Percentiles rank a stretch among this genome's conserved stretches.
Conservation (phyloP, 257 asterid genomes). For the Solanum tarijense region DNA sequence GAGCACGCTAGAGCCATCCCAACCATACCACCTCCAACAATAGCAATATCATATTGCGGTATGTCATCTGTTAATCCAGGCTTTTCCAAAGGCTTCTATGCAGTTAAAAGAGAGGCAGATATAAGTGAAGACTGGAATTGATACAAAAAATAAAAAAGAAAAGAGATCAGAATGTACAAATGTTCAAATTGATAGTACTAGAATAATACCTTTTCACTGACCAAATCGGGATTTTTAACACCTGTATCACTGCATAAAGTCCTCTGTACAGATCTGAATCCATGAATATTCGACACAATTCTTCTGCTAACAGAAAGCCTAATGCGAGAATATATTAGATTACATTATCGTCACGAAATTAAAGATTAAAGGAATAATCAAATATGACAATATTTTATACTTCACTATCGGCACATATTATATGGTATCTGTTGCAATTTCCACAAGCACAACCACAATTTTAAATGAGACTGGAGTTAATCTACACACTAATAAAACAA, state of each 20-base stretch:
- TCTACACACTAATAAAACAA: not conserved
- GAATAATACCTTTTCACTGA: conserved; percentile 11
- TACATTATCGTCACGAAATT: not conserved
- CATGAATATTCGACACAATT: conserved; percentile 13
- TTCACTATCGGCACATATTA: not conserved
- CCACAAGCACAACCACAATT: not conserved
- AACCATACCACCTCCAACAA: conserved; percentile 99
- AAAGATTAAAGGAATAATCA: not conserved
- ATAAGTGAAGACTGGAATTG: not conserved
- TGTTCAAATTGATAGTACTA: not conserved
- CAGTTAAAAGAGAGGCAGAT: not conserved
- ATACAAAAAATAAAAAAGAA: not conserved
- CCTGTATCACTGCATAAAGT: conserved; percentile 36
- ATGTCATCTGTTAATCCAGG: conserved; percentile 11
- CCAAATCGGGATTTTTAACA: conserved; percentile 23
- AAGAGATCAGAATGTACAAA: not conserved
- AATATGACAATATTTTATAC: not conserved
- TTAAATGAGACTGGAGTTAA: not conserved
- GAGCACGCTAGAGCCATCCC: conserved; percentile 96
- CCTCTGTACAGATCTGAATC: conserved; percentile 33
- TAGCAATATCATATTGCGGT: conserved; percentile 78
- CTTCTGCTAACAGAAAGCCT: conserved; percentile 40
- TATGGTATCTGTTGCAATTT: not conserved
- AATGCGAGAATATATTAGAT: not conserved
- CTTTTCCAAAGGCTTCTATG: conserved; percentile 32